These are phyloP conservation scores for Penicillium egyptiacum DNA, from an alignment of 495 filamentous ascomycete species.

Conservation along the genomic window DNA sequence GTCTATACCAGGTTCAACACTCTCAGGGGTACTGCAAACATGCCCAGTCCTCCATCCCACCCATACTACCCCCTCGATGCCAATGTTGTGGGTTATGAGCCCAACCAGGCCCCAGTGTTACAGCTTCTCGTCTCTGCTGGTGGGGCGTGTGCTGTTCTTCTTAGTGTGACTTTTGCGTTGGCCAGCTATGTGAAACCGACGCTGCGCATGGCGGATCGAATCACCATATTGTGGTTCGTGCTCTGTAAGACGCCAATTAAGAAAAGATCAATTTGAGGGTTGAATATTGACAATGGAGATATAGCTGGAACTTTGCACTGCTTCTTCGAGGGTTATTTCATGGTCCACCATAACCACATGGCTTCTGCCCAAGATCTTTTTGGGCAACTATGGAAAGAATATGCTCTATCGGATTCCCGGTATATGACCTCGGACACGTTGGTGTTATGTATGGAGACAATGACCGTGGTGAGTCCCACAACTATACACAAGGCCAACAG, in stretches of 20 bases:
- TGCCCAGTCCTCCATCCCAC: slow-evolving; percentile 43
- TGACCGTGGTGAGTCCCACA: slow-evolving; percentile 65
- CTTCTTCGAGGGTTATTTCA: slow-evolving; percentile 86
- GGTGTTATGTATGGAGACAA: slow-evolving; percentile 79
- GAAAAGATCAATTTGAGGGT: not conserved
- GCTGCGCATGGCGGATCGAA: slow-evolving; percentile 50
- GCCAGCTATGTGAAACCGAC: slow-evolving; percentile 48
- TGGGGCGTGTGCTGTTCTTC: slow-evolving; percentile 48
- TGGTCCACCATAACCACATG: slow-evolving; percentile 63
- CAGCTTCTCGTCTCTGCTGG: slow-evolving; percentile 55
- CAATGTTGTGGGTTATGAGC: slow-evolving; percentile 58
- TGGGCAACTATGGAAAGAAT: slow-evolving; percentile 87
- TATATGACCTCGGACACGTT: slow-evolving; percentile 78
- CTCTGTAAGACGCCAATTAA: slow-evolving; percentile 47
- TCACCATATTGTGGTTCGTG: slow-evolving; percentile 67
- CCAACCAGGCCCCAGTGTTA: slow-evolving; percentile 57
- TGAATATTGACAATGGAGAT: slow-evolving; percentile 11
- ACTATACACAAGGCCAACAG: not conserved
- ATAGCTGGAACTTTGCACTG: slow-evolving; percentile 68
- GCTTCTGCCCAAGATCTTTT: slow-evolving; percentile 61
- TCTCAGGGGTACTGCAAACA: slow-evolving; percentile 4
- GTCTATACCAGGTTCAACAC: not conserved
- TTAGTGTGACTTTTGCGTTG: slow-evolving; percentile 50
- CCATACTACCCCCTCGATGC: slow-evolving; percentile 72
- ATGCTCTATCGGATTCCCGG: slow-evolving; percentile 77